A percentile compares a stretch with the other conserved stretches of the same genome.
Evolutionary conservation across 192 early-diverging fungal species (phyloP).

Genomic region (Rhizoclosmatium globosum): DNA sequence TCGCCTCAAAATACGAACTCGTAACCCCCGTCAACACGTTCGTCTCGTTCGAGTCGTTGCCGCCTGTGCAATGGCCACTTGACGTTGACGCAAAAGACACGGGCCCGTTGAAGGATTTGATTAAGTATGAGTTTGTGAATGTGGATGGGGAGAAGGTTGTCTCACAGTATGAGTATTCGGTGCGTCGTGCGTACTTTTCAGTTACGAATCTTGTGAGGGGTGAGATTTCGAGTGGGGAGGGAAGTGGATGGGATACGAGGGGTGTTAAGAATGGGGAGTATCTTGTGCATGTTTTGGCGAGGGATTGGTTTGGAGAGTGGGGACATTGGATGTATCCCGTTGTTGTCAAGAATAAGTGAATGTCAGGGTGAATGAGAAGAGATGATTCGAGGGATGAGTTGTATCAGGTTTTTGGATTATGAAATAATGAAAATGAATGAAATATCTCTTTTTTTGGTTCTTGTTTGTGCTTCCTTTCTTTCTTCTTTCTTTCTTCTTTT

Average conservation of each 20-base stretch:
- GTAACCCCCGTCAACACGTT: background rate
- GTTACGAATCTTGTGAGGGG: constrained; percentile 13
- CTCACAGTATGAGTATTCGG: background rate
- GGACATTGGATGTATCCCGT: constrained; percentile 12
- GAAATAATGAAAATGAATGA: background rate
- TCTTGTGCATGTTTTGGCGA: constrained; percentile 15
- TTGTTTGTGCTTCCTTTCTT: background rate
- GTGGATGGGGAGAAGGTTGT: background rate
- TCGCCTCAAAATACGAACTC: background rate
- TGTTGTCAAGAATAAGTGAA: constrained; percentile 5
- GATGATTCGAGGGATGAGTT: background rate
- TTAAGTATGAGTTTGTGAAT: background rate
- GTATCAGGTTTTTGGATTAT: background rate
- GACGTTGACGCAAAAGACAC: background rate
- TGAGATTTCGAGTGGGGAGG: background rate
- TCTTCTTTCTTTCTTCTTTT: background rate
- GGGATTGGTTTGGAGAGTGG: constrained; percentile 19
- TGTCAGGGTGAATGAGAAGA: background rate
- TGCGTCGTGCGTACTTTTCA: background rate
- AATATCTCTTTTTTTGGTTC: background rate
- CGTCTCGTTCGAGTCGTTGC: constrained; percentile 13
- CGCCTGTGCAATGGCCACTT: constrained; percentile 18
- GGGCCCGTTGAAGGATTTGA: background rate
- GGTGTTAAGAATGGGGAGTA: constrained; percentile 18
- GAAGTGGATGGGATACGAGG: constrained; percentile 18